Percentiles rank a stretch among this genome's conserved stretches.
phyloP scores from a whole-genome alignment of 2,329 filamentous ascomycete species.

The Aspergillus pseudoterreus region DNA sequence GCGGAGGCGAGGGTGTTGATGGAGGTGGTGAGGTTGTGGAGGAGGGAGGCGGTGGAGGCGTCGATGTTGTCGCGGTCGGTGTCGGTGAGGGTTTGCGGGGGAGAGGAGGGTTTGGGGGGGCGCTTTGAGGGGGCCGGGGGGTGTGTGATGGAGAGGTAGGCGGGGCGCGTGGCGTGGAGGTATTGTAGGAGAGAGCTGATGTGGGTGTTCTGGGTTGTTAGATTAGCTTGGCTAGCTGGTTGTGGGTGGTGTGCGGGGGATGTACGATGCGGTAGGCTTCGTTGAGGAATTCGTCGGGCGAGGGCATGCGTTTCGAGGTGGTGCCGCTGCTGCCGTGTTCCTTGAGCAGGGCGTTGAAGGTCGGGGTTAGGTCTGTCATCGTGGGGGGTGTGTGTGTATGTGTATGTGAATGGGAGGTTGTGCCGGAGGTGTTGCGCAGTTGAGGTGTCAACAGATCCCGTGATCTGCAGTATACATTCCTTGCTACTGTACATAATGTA shows the following conservation, averaged over 20 bases:
- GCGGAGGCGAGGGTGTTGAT: constrained; percentile 78
- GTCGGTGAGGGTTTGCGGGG: constrained; percentile 65
- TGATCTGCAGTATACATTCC: constrained; percentile 9
- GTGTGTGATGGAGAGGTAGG: constrained; percentile 70
- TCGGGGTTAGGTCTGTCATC: constrained; percentile 43
- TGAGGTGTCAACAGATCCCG: constrained; percentile 11
- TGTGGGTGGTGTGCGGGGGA: constrained; percentile 1
- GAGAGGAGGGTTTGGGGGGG: constrained; percentile 52
- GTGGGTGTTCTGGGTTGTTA: constrained; percentile 67
- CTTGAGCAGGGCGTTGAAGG: constrained; percentile 31
- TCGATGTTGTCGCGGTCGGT: constrained; percentile 82
- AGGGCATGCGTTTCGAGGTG: constrained; percentile 22
- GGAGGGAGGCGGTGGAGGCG: constrained; percentile 76
- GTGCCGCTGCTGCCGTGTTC: constrained; percentile 31
- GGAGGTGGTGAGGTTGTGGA: constrained; percentile 78
- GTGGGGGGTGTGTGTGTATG: constrained; percentile 3
- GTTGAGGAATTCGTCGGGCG: constrained; percentile 78
- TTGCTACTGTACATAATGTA: neutral
- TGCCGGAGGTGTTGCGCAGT: constrained; percentile 2
- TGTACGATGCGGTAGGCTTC: constrained; percentile 87
- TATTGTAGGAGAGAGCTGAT: constrained; percentile 77
- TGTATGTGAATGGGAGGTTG: neutral
- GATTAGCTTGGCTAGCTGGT: neutral
- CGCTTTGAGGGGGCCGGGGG: neutral
- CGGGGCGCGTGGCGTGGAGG: constrained; percentile 76